phyloP scores from a whole-genome alignment of 108 stramenopile genomes.

The Parmales sp. region DNA sequence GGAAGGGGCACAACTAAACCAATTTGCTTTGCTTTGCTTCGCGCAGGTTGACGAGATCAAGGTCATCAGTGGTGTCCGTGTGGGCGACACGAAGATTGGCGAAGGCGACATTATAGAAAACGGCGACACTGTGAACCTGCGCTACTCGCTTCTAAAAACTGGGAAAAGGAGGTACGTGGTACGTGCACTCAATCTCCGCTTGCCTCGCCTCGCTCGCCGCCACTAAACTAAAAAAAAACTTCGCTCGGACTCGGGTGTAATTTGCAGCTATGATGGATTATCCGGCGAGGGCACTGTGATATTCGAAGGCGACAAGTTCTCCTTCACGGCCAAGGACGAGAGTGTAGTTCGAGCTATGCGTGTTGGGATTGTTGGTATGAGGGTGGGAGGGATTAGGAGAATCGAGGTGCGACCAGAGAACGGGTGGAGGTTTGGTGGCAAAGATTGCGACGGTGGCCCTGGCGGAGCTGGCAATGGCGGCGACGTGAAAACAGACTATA shows the following conservation, averaged over 20 bases:
- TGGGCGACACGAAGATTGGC: too few species aligned
- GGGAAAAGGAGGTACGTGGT: conserved; percentile 75
- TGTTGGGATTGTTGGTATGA: conserved; percentile 60
- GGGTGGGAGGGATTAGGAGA: conserved; percentile 43
- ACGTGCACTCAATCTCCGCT: too few species aligned
- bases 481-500: conserved; percentile 59
- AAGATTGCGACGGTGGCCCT: conserved; percentile 68
- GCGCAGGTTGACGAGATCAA: too few species aligned
- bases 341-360: conserved; percentile 55
- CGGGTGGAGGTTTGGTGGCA: conserved; percentile 64
- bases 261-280: conserved; percentile 71
- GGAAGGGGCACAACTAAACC: too few species aligned
- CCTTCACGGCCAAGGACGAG: conserved; percentile 36
- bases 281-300: conserved; percentile 77
- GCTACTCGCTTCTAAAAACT: conserved; percentile 65
- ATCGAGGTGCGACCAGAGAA: conserved; percentile 60
- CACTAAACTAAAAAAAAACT: too few species aligned
- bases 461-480: conserved; percentile 65
- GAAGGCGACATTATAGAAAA: too few species aligned
- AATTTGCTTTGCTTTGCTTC: too few species aligned
- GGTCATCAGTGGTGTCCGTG: too few species aligned
- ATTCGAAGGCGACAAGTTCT: conserved; percentile 69
- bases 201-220: too few species aligned
- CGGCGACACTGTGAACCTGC: too few species aligned
- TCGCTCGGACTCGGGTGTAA: too few species aligned